These are phyloP conservation scores for Lodderomyces beijingensis DNA, from an alignment of 1,139 yeast genomes.

Conservation along the genomic window DNA sequence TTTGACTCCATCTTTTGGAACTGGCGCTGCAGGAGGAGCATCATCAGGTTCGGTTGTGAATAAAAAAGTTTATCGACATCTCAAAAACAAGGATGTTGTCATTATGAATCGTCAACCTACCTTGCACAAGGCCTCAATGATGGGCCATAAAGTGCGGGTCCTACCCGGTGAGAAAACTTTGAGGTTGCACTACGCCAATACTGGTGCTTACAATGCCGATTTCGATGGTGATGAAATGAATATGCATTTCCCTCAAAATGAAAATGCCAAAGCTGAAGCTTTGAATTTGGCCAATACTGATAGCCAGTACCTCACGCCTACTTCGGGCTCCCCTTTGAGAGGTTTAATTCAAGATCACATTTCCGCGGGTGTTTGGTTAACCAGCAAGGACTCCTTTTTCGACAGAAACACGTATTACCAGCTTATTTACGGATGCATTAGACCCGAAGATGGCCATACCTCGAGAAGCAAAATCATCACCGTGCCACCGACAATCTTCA, in stretches of 20 bases:
- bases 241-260: slow-evolving; percentile 99
- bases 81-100: slow-evolving; percentile 91
- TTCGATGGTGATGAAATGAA: slow-evolving; percentile 99
- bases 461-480: slow-evolving; percentile 68
- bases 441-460: slow-evolving; percentile 98
- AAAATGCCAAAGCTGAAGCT: slow-evolving; percentile 97
- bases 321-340: slow-evolving; percentile 96
- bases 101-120: slow-evolving; percentile 99
- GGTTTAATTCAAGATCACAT: slow-evolving; percentile 99
- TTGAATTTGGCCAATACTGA: slow-evolving; percentile 92
- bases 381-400: slow-evolving; percentile 87
- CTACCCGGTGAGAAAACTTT: slow-evolving; percentile 96
- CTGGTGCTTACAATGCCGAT: slow-evolving; percentile 99
- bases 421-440: slow-evolving; percentile 84
- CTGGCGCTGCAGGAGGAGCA: no score
- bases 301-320: slow-evolving; percentile 95
- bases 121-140: slow-evolving; percentile 98
- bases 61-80: slow-evolving; percentile 92
- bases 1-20: slow-evolving; percentile 84
- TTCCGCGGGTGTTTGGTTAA: slow-evolving; percentile 98
- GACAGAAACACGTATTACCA: slow-evolving; percentile 92
- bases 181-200: slow-evolving; percentile 95
- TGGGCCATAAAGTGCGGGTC: slow-evolving; percentile 98
- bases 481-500: slow-evolving; percentile 82
- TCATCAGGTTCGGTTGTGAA: slow-evolving; percentile 65